A percentile compares a stretch with the other conserved stretches of the same genome.
phyloP scores from a whole-genome alignment of 345 rosid genomes.

The Clarkia xantiana region DNA sequence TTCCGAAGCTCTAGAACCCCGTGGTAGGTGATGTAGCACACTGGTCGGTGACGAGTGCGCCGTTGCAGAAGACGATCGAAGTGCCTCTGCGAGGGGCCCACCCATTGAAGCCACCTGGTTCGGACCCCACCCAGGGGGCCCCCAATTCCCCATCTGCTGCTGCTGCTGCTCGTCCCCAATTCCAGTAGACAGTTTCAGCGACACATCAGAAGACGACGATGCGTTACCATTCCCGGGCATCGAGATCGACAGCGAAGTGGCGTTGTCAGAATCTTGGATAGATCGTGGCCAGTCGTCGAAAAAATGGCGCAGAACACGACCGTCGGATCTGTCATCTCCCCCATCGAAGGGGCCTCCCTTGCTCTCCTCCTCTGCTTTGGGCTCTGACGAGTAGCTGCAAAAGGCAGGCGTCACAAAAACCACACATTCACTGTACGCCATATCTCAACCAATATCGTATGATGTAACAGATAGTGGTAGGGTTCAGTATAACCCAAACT shows the following conservation, averaged over 20 bases:
- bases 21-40: slow-evolving; percentile 53
- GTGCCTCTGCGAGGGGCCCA: slow-evolving; percentile 79
- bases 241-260: slow-evolving; percentile 57
- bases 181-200: slow-evolving; percentile 75
- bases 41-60: slow-evolving; percentile 60
- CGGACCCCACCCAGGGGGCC: slow-evolving; percentile 31
- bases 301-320: slow-evolving; percentile 60
- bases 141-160: slow-evolving; percentile 36
- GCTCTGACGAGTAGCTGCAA: slow-evolving; percentile 24
- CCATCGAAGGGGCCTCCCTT: slow-evolving; percentile 22
- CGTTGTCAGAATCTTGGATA: slow-evolving; percentile 27
- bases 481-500: too few species aligned
- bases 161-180: slow-evolving; percentile 40
- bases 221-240: slow-evolving; percentile 46
- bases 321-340: slow-evolving; percentile 26
- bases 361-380: slow-evolving; percentile 31
- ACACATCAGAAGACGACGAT: slow-evolving; percentile 73
- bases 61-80: slow-evolving; percentile 40
- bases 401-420: background rate
- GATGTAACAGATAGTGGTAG: too few species aligned
- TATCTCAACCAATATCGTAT: too few species aligned
- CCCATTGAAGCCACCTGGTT: slow-evolving; percentile 54
- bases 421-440: too few species aligned
- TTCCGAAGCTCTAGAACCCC: slow-evolving; percentile 18
- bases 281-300: slow-evolving; percentile 87